Conservation (phyloP, 2,329 filamentous ascomycete genomes). For the Pyrenophora seminiperda region DNA sequence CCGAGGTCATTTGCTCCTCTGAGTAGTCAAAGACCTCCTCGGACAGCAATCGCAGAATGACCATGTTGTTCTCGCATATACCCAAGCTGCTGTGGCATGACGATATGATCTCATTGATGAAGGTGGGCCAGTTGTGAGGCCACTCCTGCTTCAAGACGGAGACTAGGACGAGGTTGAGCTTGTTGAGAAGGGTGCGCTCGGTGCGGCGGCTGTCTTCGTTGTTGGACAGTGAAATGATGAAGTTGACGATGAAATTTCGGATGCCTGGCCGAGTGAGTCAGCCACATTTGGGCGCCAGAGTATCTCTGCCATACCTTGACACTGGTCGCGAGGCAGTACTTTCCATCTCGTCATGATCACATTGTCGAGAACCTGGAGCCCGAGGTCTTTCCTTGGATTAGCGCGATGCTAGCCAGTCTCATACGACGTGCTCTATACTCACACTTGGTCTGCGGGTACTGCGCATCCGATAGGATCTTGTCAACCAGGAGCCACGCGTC, state of each 20-base stretch:
- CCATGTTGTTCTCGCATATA: constrained; percentile 99
- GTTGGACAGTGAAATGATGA: constrained; percentile 92
- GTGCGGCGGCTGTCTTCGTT: constrained; percentile 84
- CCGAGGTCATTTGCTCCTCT: constrained; percentile 98
- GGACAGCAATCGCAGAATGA: constrained; percentile 89
- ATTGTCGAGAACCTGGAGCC: constrained; percentile 94
- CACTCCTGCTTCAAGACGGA: constrained; percentile 99
- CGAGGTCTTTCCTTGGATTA: constrained; percentile 69
- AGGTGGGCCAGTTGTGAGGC: constrained; percentile 99
- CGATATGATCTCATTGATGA: constrained; percentile 99
- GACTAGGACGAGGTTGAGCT: constrained; percentile 95
- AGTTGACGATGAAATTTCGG: constrained; percentile 98
- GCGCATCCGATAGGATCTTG: constrained; percentile 91
- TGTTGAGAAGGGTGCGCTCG: constrained; percentile 92
- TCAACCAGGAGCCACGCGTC: constrained; percentile 98
- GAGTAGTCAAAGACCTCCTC: constrained; percentile 99
- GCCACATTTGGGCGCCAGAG: constrained; percentile 1
- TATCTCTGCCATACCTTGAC: constrained; percentile 70
- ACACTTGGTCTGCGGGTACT: constrained; percentile 97
- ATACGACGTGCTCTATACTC: constrained; percentile 44
- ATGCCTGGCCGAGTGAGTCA: constrained; percentile 67
- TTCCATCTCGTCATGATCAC: constrained; percentile 99
- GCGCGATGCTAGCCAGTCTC: constrained; percentile 27
- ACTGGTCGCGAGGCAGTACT: constrained; percentile 93
- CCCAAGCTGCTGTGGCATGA: constrained; percentile 94